Base-by-base conservation (phyloP, 2,329 filamentous ascomycete species). In the Neoarthrinium moseri region DNA sequence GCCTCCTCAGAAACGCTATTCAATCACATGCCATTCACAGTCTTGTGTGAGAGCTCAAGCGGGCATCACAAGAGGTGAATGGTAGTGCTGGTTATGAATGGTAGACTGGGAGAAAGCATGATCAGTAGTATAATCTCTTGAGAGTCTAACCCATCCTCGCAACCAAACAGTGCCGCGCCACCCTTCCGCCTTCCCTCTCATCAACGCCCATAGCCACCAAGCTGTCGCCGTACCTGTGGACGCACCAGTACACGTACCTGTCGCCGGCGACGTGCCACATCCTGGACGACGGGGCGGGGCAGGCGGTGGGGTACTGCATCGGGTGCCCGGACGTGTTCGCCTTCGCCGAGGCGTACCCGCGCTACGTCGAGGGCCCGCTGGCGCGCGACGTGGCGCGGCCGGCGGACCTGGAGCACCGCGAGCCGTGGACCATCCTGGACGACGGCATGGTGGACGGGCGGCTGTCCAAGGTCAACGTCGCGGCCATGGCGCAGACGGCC, bases 221-320 rank as follows among this genome's bases (percentile, higher is more conserved):
- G 15, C 62, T 74, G 23, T 65, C 71, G 12, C 73, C 73, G 1
- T 77, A 77, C 60, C 53, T 77, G 55, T 78, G 74, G 74, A 74
- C 72, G 7, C 73, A 76, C 55, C 73, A 68, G 29, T 77, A 71
- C 65, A 74, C 71, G 13, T 61, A 67, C 52, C 69, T 77, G 48
- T 72, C 63, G 7, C 72, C 73, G 0, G 32, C 51, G 10, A 69
- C 68, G 12, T 74, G 71, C 63, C 70, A 73, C 57, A 68, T 77
- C 10, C 67, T 78, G 12, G 74, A 76, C 58, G 70, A 76, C 56
- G 73, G 73, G 33, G 34, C 52, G 4, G 74, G 72, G 3, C 51
- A 38, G 6, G 68, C 64, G 1, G 73, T 75, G 26, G 74, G 74
- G n/a, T 78, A 78, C 61, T 72, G 73, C 49, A 70, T 77, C 57